Evolutionary conservation across 2,329 filamentous ascomycete species (phyloP).

Genomic region (Neonectria ditissima): DNA sequence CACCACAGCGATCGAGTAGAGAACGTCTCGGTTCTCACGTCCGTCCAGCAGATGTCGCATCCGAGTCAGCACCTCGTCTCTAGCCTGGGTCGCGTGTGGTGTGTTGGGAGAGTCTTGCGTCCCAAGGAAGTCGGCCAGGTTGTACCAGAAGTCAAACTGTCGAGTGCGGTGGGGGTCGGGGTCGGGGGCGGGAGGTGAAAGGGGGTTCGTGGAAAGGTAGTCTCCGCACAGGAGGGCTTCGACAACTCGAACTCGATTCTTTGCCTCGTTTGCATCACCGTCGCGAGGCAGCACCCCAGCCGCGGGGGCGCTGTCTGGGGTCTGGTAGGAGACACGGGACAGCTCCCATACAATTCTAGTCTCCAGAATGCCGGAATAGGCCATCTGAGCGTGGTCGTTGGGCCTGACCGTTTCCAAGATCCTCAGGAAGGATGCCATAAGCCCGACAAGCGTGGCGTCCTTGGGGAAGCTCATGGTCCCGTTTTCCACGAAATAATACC

Average conservation of each 20-base stretch:
- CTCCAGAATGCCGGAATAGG: slow-evolving; percentile 66
- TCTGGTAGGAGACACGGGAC: slow-evolving; percentile 61
- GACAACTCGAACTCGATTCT: slow-evolving; percentile 79
- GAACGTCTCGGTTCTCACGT: slow-evolving; percentile 87
- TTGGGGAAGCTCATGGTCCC: slow-evolving; percentile 60
- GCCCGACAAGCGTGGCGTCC: slow-evolving; percentile 70
- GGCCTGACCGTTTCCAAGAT: slow-evolving; percentile 62
- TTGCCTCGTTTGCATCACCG: slow-evolving; percentile 72
- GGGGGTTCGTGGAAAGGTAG: slow-evolving; percentile 68
- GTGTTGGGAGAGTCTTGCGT: slow-evolving; percentile 68
- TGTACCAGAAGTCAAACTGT: slow-evolving; percentile 86
- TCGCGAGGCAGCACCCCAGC: slow-evolving; percentile 59
- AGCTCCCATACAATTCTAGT: slow-evolving; percentile 71
- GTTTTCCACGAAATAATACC: slow-evolving; percentile 73
- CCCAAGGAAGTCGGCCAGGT: slow-evolving; percentile 74
- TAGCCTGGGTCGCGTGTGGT: slow-evolving; percentile 57
- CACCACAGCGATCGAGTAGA: slow-evolving; percentile 88
- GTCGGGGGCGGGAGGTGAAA: slow-evolving; percentile 62
- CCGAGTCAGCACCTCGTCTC: slow-evolving; percentile 73
- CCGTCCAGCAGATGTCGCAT: slow-evolving; percentile 81
- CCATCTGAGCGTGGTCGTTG: slow-evolving; percentile 64
- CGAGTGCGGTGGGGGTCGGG: slow-evolving; percentile 67
- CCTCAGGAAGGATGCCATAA: slow-evolving; percentile 74
- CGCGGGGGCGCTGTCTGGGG: slow-evolving; percentile 48
- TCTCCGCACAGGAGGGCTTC: slow-evolving; percentile 82